These are phyloP conservation scores for Orbilia javanica DNA, from an alignment of 2,329 filamentous ascomycete species.

Conservation along the genomic window DNA sequence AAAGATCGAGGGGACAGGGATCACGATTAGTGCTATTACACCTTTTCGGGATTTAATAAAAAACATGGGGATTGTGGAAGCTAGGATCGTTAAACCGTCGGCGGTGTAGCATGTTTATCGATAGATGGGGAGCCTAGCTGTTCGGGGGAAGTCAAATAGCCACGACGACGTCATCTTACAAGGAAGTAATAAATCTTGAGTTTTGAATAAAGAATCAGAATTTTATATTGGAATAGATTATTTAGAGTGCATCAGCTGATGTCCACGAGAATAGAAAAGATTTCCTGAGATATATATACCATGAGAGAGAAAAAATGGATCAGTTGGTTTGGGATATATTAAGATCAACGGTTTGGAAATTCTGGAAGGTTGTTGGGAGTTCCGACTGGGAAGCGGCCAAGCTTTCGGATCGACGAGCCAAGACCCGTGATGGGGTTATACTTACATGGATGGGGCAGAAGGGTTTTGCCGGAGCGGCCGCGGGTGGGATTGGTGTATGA, in stretches of 20 bases:
- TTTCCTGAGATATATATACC: neutral
- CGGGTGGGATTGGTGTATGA: neutral
- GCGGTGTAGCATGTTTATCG: slow-evolving; percentile 15
- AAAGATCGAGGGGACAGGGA: no score
- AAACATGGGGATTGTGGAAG: slow-evolving; percentile 1
- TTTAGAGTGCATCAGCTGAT: neutral
- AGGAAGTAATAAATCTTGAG: neutral
- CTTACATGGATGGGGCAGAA: neutral
- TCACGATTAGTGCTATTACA: no score
- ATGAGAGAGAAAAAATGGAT: neutral
- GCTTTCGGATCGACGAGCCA: slow-evolving; percentile 11
- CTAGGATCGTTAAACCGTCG: slow-evolving; percentile 40
- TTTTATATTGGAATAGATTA: neutral
- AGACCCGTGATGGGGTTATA: neutral
- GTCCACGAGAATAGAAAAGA: neutral
- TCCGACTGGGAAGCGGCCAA: neutral
- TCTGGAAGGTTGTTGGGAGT: neutral
- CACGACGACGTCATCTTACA: slow-evolving; percentile 13
- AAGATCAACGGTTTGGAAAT: neutral
- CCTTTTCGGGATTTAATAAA: slow-evolving; percentile 1
- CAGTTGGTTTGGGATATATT: neutral
- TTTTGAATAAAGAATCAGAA: neutral
- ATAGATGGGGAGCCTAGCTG: neutral
- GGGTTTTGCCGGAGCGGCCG: neutral
- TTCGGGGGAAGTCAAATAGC: no score